phyloP scores from a whole-genome alignment of 306 rosid genomes.

The Vigna hirtella region DNA sequence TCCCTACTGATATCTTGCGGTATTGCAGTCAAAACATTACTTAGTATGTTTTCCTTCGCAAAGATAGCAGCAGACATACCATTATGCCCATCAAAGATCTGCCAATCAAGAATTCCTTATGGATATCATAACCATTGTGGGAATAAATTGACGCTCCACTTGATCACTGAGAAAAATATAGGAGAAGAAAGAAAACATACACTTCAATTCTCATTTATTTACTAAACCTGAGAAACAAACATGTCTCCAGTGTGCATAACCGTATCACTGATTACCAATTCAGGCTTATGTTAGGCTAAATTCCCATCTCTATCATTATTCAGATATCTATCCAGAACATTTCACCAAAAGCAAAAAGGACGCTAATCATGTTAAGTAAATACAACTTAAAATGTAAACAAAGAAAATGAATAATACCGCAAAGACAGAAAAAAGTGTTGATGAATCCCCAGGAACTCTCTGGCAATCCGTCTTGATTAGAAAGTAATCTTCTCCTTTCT shows the following conservation, averaged over 20 bases:
- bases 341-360: neutral
- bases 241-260: slow-evolving; percentile 35
- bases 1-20: slow-evolving; percentile 84
- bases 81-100: slow-evolving; percentile 95
- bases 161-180: slow-evolving; percentile 46
- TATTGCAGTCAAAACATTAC: slow-evolving; percentile 78
- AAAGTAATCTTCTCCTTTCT: slow-evolving; percentile 95
- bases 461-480: slow-evolving; percentile 76
- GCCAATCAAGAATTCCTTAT: slow-evolving; percentile 56
- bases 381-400: slow-evolving; percentile 22
- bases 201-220: slow-evolving; percentile 36
- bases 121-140: slow-evolving; percentile 52
- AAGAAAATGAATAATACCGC: slow-evolving; percentile 64
- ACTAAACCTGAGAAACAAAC: slow-evolving; percentile 28
- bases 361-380: slow-evolving; percentile 7
- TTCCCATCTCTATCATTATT: neutral
- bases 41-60: slow-evolving; percentile 75
- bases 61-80: slow-evolving; percentile 91
- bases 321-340: slow-evolving; percentile 6
- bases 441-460: slow-evolving; percentile 68
- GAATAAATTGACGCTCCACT: slow-evolving; percentile 43
- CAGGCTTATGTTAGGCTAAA: slow-evolving; percentile 6
- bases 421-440: slow-evolving; percentile 79
- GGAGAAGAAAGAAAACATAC: slow-evolving; percentile 46
- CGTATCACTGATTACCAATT: slow-evolving; percentile 15